Evolutionary conservation across 306 rosid genomes (phyloP), one percentile per base, ranked within the genome.

Genomic region (Myrica gale): DNA sequence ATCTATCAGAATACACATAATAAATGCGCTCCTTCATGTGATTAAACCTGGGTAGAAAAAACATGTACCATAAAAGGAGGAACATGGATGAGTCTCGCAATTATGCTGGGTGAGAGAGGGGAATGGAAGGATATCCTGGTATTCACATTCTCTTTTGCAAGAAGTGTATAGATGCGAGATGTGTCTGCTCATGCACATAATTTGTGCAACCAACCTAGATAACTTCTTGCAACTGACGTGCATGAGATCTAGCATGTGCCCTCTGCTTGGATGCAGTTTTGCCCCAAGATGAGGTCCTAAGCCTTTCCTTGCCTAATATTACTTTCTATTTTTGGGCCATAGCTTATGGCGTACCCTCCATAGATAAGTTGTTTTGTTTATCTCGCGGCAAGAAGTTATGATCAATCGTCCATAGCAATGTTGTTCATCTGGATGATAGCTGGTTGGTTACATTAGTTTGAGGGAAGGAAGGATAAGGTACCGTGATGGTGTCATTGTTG

Each of bases 401-500:
- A 3, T 32, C 37, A 32, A 32, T 32, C 37, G 37, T 32, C 37
- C 37, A 32, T 32, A 32, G 37, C 37, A 0, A 32, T 32, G 37
- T 32, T 32, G 37, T 32, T 32, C 37, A 9, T 57, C 39, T 21
- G 65, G 65, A 57, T 57, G 26, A 57, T 57, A 4, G 41, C 11
- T 57, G 65, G 65, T 61, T 61, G 42, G 44, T 62, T 47, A 19
- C 76, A 74, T 55, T 46, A 13, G 68, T 69, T 78, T 70, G 45
- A 26, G 26, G 57, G 74, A 67, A 42, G 44, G 26, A 39, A 43
- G 20, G 16, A 20, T n/a, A 58, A 39, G 68, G 39, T 52, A 54
- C 32, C 43, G 53, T 73, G 23, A 54, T 23, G 5, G 45, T 70
- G 77, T 52, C 69, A 60, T 70, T 53, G 37, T 46, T 26, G 32